Evolutionary conservation across 2,329 filamentous ascomycete genomes (phyloP).

Genomic region (Pseudogymnoascus sp.): DNA sequence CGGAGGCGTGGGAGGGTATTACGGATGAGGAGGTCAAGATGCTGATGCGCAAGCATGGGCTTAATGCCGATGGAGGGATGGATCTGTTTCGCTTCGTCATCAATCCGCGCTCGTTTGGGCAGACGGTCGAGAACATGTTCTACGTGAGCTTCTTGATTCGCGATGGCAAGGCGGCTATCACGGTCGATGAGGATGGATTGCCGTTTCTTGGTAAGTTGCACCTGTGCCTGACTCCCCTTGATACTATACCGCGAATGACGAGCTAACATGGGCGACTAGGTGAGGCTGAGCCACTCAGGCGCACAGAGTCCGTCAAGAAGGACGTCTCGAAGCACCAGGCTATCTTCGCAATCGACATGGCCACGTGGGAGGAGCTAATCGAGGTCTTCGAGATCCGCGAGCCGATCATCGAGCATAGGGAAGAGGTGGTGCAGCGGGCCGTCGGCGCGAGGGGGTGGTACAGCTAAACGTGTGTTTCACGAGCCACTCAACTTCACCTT

Average conservation of each 20-base stretch:
- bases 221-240: neutral
- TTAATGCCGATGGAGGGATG: constrained; percentile 62
- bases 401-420: constrained; percentile 76
- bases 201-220: constrained; percentile 67
- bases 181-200: constrained; percentile 61
- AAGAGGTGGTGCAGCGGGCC: constrained; percentile 35
- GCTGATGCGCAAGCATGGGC: constrained; percentile 56
- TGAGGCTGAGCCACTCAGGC: constrained; percentile 13
- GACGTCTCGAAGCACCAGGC: constrained; percentile 69
- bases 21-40: constrained; percentile 37
- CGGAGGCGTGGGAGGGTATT: constrained; percentile 37
- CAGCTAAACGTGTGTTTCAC: constrained; percentile 13
- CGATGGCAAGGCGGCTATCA: constrained; percentile 71
- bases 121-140: constrained; percentile 95
- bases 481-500: neutral
- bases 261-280: constrained; percentile 32
- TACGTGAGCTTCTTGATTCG: constrained; percentile 91
- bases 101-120: constrained; percentile 83
- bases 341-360: constrained; percentile 79
- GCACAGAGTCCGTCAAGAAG: constrained; percentile 32
- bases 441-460: constrained; percentile 13
- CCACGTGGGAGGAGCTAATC: constrained; percentile 72
- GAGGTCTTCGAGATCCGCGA: constrained; percentile 67
- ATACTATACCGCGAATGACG: constrained; percentile 36
- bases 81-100: constrained; percentile 80